Percentiles rank a stretch among this genome's conserved stretches.
Conservation (phyloP, 805 yeast genomes). For the Starmerella etchellsii region DNA sequence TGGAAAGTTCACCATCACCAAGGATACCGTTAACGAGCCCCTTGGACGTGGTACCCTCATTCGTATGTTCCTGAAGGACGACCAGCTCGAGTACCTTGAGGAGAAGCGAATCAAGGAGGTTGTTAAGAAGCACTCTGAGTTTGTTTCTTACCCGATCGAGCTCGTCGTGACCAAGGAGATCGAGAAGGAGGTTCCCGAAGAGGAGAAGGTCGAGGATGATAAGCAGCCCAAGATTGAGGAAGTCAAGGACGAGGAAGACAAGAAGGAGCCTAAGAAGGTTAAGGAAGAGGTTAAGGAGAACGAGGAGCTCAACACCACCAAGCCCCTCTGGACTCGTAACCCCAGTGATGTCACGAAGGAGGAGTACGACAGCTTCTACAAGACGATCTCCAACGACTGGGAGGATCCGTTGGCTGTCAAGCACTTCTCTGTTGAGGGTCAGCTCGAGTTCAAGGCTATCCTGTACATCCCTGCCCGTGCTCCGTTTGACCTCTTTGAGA, state of each 20-base stretch:
- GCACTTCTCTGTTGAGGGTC: slow-evolving; percentile 99
- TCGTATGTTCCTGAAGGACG: slow-evolving; percentile 95
- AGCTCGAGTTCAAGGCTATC: slow-evolving; percentile 97
- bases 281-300: slow-evolving; percentile 89
- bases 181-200: slow-evolving; percentile 91
- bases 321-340: slow-evolving; percentile 98
- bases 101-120: slow-evolving; percentile 99
- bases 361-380: slow-evolving; percentile 98
- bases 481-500: slow-evolving; percentile 95
- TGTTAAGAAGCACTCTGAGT: slow-evolving; percentile 98
- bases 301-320: slow-evolving; percentile 97
- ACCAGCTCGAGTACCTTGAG: slow-evolving; percentile 96
- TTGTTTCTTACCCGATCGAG: slow-evolving; percentile 98
- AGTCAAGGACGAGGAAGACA: slow-evolving; percentile 59
- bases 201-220: slow-evolving; percentile 46
- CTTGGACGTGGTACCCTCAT: slow-evolving; percentile 90
- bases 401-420: slow-evolving; percentile 99
- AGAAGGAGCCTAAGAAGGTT: slow-evolving; percentile 74
- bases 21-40: slow-evolving; percentile 76
- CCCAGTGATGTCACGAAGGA: slow-evolving; percentile 96
- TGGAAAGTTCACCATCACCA: slow-evolving; percentile 94
- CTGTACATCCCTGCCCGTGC: slow-evolving; percentile 97
- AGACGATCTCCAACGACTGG: slow-evolving; percentile 99
- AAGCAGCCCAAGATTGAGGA: slow-evolving; percentile 66
- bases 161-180: slow-evolving; percentile 96